Base-by-base conservation (phyloP, 495 filamentous ascomycete genomes). In the Ascodesmis nigricans region DNA sequence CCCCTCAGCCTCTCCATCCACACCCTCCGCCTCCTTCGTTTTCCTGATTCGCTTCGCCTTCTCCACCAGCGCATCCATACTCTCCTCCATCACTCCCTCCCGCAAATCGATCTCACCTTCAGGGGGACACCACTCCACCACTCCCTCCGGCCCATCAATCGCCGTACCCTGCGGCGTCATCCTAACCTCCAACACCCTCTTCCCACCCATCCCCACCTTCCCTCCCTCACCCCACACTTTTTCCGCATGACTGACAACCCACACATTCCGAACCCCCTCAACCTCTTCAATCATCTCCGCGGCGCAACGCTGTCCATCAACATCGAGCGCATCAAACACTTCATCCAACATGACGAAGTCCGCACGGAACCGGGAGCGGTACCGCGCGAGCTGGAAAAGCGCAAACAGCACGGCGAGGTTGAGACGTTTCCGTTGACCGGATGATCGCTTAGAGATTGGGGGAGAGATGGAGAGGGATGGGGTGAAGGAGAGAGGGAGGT, bases 321-420 rank as follows among this genome's bases (percentile, higher is more conserved):
- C 30, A 15, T 55, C 53, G 8, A 55, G 31, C 14, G 36, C 47
- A 26, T 55, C 53, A 38, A 55, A 54, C 1, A 42, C 53, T 29
- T 55, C 53, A 26, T 55, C 53, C 3, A 55, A 36, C 11, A 55
- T 47, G 20, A 55, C 39, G 21, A 54, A 55, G 27, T 52, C 38
- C 4, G 53, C 44, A 22, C 50, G 40, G 27, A 54, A 52, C 17
- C 41, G 15, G 18, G 49, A 46, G 5, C 44, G 34, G 0, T 50
- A 44, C 37, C 46, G 38, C 7, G 35, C 27, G 16, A 54, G 44
- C 38, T 51, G 45, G 32, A 54, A 40, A 6, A 55, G 34, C 1
- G 52, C 52, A 22, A 54, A 54, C 40, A 53, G 53, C 6, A 55
- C 44, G 23, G 53, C 53, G 2, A 55, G 42, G 29, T 55, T 52